Evolutionary conservation across 2,329 filamentous ascomycete genomes (phyloP), one percentile per base, ranked within the genome.

Genomic region (Parascedosporium putredinis): DNA sequence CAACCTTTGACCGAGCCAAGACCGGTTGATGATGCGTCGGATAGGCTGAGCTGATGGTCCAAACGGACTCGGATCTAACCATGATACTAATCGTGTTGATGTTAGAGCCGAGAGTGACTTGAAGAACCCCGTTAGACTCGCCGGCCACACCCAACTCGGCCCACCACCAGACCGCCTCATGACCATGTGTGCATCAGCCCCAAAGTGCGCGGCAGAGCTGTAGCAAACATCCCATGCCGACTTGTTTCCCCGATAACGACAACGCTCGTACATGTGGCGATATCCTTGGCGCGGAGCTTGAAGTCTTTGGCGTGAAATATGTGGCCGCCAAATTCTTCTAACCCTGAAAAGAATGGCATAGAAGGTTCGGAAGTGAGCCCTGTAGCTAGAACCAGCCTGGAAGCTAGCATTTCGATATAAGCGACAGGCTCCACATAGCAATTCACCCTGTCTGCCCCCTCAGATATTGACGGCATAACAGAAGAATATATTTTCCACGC

Each of bases 271-370:
- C 45, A 23, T 9, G 20, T 23, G 2, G 48, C 24, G 1, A 56
- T 29, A 6, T 36, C 20, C 12, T 52, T 44, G 5, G 34, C 29
- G 5, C 51, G 34, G 2, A 50, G 8, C 9, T 45, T 47, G n/a
- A 57, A 51, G 14, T 57, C 44, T 31, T 55, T 55, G 4, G 50
- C 50, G 40, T 57, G 55, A 47, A 57, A 56, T 2, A 56, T 24
- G 33, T 44, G 27, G 9, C 53, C 53, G 3, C 43, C 18, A 34
- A 56, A 56, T 2, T 5, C 29, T n/a, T 54, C 52, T 24, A 50
- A 48, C 5, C 50, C 51, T 3, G 45, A 14, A 18, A 53, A 49
- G 16, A 14, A 4, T 2, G 52, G 53, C 34, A 54, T 47, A 23
- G 34, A 54, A 2, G 52, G 49, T n/a, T 53, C 45, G 9, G 51